Conservation (phyloP, 108 stramenopile genomes). For the Cyclotella baltica region DNA sequence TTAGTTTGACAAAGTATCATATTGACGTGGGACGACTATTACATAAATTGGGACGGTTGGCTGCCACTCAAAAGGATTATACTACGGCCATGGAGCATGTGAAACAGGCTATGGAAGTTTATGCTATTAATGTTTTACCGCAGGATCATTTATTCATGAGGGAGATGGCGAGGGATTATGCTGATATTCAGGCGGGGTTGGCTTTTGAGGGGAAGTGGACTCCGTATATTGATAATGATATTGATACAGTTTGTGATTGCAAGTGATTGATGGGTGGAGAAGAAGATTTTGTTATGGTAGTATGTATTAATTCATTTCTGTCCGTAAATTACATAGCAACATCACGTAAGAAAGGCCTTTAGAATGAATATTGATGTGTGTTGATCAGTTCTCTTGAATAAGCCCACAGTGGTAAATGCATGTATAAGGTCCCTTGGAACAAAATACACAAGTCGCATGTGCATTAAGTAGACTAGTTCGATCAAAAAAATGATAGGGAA, state of each 20-base stretch:
- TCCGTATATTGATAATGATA: neutral
- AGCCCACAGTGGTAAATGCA: no score
- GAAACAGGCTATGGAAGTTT: slow-evolving; percentile 68
- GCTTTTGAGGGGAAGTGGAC: slow-evolving; percentile 38
- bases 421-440: no score
- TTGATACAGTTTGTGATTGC: slow-evolving; percentile 9
- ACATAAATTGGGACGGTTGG: slow-evolving; percentile 84
- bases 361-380: no score
- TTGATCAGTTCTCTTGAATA: no score
- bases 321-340: no score
- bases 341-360: no score
- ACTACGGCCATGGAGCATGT: slow-evolving; percentile 63
- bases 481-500: no score
- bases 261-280: neutral
- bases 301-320: neutral
- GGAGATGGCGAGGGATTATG: slow-evolving; percentile 77
- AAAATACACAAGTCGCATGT: no score
- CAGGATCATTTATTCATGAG: slow-evolving; percentile 77
- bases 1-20: slow-evolving; percentile 60
- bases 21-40: slow-evolving; percentile 78
- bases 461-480: no score
- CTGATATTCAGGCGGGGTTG: slow-evolving; percentile 82
- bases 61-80: slow-evolving; percentile 59
- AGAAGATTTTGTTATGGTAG: neutral
- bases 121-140: slow-evolving; percentile 69